phyloP scores from a whole-genome alignment of 129 eudicot species.

The Lactuca sativa region DNA sequence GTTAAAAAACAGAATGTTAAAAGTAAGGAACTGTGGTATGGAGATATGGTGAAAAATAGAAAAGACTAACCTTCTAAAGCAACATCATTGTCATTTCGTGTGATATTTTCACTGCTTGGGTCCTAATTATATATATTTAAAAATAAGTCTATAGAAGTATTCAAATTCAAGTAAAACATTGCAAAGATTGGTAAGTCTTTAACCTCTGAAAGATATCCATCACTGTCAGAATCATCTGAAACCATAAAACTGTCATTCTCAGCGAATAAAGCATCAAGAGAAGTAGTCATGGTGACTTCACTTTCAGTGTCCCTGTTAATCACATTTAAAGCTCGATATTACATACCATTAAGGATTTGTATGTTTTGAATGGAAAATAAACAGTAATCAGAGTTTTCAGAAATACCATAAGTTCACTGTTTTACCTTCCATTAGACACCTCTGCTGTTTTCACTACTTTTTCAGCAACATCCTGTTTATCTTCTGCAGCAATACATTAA shows the following conservation, averaged over 20 bases:
- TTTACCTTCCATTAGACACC: conserved; percentile 61
- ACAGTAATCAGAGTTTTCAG: background rate
- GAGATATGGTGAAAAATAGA: conserved; percentile 10
- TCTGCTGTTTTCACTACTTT: conserved; percentile 37
- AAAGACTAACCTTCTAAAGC: conserved; percentile 51
- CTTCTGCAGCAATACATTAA: conserved; percentile 43
- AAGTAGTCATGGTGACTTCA: conserved; percentile 42
- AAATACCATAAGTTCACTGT: conserved; percentile 8
- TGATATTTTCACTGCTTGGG: conserved; percentile 34
- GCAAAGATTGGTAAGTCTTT: conserved; percentile 14
- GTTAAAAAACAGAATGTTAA: conserved; percentile 6
- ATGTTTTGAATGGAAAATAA: background rate
- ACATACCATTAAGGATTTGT: background rate
- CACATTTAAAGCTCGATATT: conserved; percentile 6
- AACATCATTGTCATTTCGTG: conserved; percentile 38
- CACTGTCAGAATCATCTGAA: conserved; percentile 78
- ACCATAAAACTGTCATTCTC: conserved; percentile 56
- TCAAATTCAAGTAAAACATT: conserved; percentile 6
- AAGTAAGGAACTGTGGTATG: background rate
- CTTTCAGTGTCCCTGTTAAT: conserved; percentile 40
- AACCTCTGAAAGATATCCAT: conserved; percentile 97
- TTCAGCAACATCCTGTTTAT: conserved; percentile 34
- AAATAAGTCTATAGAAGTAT: conserved; percentile 13
- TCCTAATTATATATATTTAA: conserved; percentile 45
- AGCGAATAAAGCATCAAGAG: conserved; percentile 62